phyloP scores from a whole-genome alignment of 257 asterid species.

The Primulina huaijiensis region DNA sequence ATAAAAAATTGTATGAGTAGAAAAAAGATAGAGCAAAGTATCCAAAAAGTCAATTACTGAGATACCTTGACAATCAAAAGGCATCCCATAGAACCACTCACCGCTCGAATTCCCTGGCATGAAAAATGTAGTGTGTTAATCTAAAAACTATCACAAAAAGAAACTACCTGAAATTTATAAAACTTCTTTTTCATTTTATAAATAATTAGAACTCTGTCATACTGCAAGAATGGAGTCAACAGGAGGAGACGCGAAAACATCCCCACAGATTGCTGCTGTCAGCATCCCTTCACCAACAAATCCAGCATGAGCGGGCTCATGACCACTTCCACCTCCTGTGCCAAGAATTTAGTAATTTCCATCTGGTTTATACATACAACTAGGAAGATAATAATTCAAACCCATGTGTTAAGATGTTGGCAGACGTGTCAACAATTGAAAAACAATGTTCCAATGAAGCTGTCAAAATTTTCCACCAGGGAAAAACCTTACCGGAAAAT shows the following conservation, averaged over 20 bases:
- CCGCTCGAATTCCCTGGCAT: constrained; percentile 87
- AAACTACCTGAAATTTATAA: constrained; percentile 22
- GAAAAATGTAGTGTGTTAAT: constrained; percentile 24
- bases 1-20: constrained; percentile 6
- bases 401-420: constrained; percentile 2
- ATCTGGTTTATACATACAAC: constrained; percentile 16
- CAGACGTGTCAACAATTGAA: neutral
- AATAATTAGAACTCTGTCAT: constrained; percentile 36
- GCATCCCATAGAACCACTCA: constrained; percentile 91
- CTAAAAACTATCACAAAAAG: constrained; percentile 11
- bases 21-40: constrained; percentile 8
- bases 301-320: constrained; percentile 99
- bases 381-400: constrained; percentile 15
- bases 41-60: constrained; percentile 12
- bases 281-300: constrained; percentile 99
- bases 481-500: constrained; percentile 7
- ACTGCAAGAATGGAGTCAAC: constrained; percentile 92
- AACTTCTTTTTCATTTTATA: constrained; percentile 10
- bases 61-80: constrained; percentile 87
- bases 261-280: constrained; percentile 98
- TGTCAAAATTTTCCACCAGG: neutral
- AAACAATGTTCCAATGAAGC: neutral
- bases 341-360: constrained; percentile 24
- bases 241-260: constrained; percentile 92
- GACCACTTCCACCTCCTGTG: constrained; percentile 99